phyloP scores from a whole-genome alignment of 2,329 filamentous ascomycete genomes.

The Clarireedia monteithiana region DNA sequence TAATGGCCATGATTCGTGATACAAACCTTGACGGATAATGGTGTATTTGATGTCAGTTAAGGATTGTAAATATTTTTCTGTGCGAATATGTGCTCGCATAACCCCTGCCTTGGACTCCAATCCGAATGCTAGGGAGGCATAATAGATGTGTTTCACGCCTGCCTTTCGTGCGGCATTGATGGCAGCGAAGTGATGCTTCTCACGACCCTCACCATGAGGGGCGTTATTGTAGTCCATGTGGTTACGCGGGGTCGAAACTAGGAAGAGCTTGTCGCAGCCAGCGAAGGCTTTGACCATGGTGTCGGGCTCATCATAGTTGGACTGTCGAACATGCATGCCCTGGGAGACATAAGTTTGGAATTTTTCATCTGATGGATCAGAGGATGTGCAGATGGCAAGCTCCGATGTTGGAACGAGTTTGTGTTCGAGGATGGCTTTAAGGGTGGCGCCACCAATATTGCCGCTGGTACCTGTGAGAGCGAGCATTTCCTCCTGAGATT shows the following conservation, averaged over 20 bases:
- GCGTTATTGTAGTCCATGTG: slow-evolving; percentile 34
- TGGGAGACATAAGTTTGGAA: slow-evolving; percentile 26
- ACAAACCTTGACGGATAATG: slow-evolving; percentile 23
- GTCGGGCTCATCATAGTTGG: slow-evolving; percentile 8
- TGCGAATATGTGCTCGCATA: slow-evolving; percentile 19
- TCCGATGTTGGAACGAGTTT: slow-evolving; percentile 4
- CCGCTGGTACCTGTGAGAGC: slow-evolving; percentile 13
- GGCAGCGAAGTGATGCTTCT: slow-evolving; percentile 16
- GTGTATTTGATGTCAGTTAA: slow-evolving; percentile 13
- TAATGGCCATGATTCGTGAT: slow-evolving; percentile 23
- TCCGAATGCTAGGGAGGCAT: slow-evolving; percentile 27
- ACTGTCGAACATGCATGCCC: slow-evolving; percentile 9
- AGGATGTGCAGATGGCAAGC: slow-evolving; percentile 15
- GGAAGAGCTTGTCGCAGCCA: slow-evolving; percentile 27
- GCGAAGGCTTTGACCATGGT: slow-evolving; percentile 8
- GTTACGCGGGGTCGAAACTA: slow-evolving; percentile 23
- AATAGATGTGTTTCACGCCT: slow-evolving; percentile 30
- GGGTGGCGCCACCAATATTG: slow-evolving; percentile 13
- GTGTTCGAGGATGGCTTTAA: slow-evolving; percentile 10
- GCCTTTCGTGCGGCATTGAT: slow-evolving; percentile 28
- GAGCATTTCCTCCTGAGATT: slow-evolving; percentile 2
- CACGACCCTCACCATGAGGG: slow-evolving; percentile 20
- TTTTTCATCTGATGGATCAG: slow-evolving; percentile 26
- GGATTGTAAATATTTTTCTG: slow-evolving; percentile 16
- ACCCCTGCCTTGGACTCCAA: slow-evolving; percentile 12